phyloP scores from a whole-genome alignment of 1,284 basidiomycete species.

The Cystobasidium slooffiae region DNA sequence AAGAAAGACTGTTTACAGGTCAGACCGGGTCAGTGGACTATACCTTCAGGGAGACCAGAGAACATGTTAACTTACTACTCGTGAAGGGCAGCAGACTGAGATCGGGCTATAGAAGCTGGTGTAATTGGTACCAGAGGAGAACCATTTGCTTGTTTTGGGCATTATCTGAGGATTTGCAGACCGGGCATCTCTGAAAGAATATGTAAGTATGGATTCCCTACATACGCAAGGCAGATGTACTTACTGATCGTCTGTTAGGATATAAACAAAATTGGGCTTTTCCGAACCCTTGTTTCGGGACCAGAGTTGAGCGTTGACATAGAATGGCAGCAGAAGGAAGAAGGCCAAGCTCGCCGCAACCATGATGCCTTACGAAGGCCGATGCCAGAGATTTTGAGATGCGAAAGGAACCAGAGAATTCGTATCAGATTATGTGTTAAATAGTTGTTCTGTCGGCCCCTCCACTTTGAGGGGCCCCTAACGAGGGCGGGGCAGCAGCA shows the following conservation, averaged over 20 bases:
- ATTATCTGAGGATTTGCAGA: not conserved
- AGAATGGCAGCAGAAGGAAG: too few relatives aligned
- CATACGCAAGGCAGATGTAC: not conserved
- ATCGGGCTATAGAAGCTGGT: conserved; percentile 52
- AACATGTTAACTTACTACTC: conserved; percentile 36
- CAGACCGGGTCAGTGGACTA: not conserved
- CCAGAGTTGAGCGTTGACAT: too few relatives aligned
- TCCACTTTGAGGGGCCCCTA: too few relatives aligned
- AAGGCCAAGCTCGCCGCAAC: too few relatives aligned
- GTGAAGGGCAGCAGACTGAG: conserved; percentile 53
- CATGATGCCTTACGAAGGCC: too few relatives aligned
- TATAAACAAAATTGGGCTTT: conserved; percentile 6
- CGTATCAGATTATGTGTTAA: too few relatives aligned
- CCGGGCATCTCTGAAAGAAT: not conserved
- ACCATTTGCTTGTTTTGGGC: conserved; percentile 46
- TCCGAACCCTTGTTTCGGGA: not conserved
- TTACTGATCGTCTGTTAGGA: conserved; percentile 23
- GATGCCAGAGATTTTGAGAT: too few relatives aligned
- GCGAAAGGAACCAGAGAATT: too few relatives aligned
- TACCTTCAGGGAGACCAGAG: not conserved
- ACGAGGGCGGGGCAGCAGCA: too few relatives aligned
- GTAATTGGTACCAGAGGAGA: conserved; percentile 21
- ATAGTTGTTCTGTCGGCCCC: too few relatives aligned
- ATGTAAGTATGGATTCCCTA: not conserved
- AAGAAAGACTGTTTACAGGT: conserved; percentile 45